phyloP scores from a whole-genome alignment of 2,329 filamentous ascomycete species.

The Phialemoniopsis sp. region DNA sequence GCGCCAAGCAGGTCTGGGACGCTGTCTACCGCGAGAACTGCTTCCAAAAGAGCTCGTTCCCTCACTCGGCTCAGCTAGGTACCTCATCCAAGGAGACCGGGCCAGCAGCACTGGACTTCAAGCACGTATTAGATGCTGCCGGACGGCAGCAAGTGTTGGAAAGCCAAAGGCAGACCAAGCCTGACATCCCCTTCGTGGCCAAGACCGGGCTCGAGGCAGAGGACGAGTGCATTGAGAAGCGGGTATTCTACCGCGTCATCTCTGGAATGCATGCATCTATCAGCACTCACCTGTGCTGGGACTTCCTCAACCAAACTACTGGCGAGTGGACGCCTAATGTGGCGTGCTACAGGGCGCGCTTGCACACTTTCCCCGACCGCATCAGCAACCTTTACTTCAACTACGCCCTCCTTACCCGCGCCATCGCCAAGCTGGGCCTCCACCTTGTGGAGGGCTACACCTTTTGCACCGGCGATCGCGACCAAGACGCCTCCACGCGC shows the following conservation, averaged over 20 bases:
- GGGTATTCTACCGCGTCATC: conserved; percentile 94
- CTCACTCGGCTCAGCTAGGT: conserved; percentile 52
- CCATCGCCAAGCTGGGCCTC: conserved; percentile 83
- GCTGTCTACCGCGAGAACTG: conserved; percentile 97
- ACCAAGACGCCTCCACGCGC: conserved; percentile 76
- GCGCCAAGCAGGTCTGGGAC: conserved; percentile 89
- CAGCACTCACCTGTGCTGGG: conserved; percentile 91
- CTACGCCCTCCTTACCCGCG: conserved; percentile 90
- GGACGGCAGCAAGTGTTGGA: conserved; percentile 59
- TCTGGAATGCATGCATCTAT: conserved; percentile 99
- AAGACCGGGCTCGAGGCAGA: conserved; percentile 70
- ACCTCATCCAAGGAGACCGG: conserved; percentile 35
- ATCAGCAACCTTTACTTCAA: conserved; percentile 99
- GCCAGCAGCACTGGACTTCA: conserved; percentile 57
- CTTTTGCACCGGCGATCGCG: conserved; percentile 83
- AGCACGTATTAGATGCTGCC: conserved; percentile 54
- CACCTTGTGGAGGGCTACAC: conserved; percentile 71
- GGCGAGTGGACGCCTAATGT: conserved; percentile 91
- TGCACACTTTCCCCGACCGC: conserved; percentile 81
- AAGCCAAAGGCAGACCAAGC: conserved; percentile 50
- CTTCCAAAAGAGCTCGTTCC: conserved; percentile 69
- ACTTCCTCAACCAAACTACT: conserved; percentile 92
- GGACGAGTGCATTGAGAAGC: conserved; percentile 94
- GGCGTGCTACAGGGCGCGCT: conserved; percentile 80
- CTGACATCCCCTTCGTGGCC: conserved; percentile 55